Evolutionary conservation across 257 asterid species (phyloP), one percentile per base, ranked within the genome.

Genomic region (Capsicum chinense): DNA sequence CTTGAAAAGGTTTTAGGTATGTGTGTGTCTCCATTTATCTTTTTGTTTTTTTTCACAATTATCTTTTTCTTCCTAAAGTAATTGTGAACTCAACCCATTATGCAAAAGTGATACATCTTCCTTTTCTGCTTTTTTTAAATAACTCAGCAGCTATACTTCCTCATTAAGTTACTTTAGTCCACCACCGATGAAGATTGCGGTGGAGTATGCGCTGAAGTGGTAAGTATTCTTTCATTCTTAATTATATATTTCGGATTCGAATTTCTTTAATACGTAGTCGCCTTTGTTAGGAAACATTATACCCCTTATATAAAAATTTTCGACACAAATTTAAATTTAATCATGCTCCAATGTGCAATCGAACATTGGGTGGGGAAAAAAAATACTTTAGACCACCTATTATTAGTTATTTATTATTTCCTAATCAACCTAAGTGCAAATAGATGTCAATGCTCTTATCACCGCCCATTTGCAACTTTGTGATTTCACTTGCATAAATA

Each of bases 11-110:
- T 7, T 13, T 50, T 76, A 76, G 81, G 42, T 76, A 7, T 76
- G 4, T 76, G 42, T 76, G 4, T 76, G 4, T 76, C 12, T 76
- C 7, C 78, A 69, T 17, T 21, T 12, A 17, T 71, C 57, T 13
- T 69, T 48, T 74, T 6, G 60, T 73, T 67, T 39, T 26, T 26
- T 74, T 74, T 3, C 80, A 50, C 60, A 12, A 19, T 73, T 73
- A 21, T 6, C 62, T 74, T 74, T n/a, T 74, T 73, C 79, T 19
- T 74, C 3, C 16, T 6, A 48, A 74, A 48, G 60, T 16, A 6
- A 67, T 73, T 73, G 16, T 70, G 56, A 70, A 44, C 79, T 70
- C 79, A 70, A 73, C 17, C 17, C 80, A 73, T 48, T 19, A 48
- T 48, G 60, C 79, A 71, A 71, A 71, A 44, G 6, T 71, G 57